These are phyloP conservation scores for Rhynchosporium agropyri DNA, from an alignment of 2,329 filamentous ascomycete genomes.

Conservation along the genomic window DNA sequence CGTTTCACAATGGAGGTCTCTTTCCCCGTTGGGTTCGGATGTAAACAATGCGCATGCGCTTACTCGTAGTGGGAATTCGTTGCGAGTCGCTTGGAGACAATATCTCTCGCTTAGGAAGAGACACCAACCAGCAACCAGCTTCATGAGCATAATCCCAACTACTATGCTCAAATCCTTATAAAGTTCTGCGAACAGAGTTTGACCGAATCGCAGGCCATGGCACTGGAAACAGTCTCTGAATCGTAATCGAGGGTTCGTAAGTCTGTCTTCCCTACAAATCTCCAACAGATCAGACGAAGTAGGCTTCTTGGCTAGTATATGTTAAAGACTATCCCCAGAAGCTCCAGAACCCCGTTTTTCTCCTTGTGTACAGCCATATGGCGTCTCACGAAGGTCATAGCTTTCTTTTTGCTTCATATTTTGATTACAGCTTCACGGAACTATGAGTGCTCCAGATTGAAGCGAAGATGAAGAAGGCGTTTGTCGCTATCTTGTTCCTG, in stretches of 20 bases:
- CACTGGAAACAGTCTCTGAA: background rate
- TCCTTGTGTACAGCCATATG: background rate
- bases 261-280: background rate
- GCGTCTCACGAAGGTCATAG: background rate
- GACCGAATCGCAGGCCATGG: background rate
- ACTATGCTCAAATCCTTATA: background rate
- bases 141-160: background rate
- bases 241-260: background rate
- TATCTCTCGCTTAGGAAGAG: background rate
- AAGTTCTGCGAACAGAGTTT: background rate
- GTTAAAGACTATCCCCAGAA: conserved; percentile 8
- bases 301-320: conserved; percentile 6
- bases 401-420: no score
- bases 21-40: background rate
- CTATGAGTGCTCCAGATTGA: conserved; percentile 4
- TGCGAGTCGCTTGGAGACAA: background rate
- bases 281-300: background rate
- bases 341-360: background rate
- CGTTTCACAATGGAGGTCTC: conserved; percentile 9
- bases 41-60: conserved; percentile 1
- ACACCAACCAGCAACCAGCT: background rate
- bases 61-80: background rate
- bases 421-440: no score
- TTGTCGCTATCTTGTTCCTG: conserved; percentile 1
- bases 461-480: conserved; percentile 2